Base-by-base conservation (phyloP, 345 rosid genomes). In the Hibiscus syriacus region DNA sequence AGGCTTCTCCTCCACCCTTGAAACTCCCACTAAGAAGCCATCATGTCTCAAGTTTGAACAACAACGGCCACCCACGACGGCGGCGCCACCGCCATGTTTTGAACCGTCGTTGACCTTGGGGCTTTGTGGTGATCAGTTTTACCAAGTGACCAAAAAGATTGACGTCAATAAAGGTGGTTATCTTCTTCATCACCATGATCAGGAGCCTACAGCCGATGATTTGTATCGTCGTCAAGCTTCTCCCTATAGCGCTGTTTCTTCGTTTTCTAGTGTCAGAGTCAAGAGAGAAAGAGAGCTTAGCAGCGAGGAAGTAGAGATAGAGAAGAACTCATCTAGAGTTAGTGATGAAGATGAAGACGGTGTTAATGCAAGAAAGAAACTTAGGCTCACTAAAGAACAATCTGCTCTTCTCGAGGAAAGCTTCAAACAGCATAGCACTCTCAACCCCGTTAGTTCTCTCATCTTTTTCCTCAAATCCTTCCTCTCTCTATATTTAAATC, bases 361-460 rank as follows among this genome's bases (percentile, higher is more conserved):
- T 36, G 73, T 76, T 67, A 87, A 85, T 78, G 86, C 91, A 1
- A 87, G 98, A 63, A 94, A 91, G 83, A 94, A 94, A 62, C 99
- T 94, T 59, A 76, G 99, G 62, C 96, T 94, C 69, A 84, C 92
- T 49, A 94, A 94, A 73, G 89, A 94, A 66, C 96, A 94, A 63
- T 91, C 98, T 50, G 96, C 92, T 79, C 86, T 94, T 65, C 83
- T 94, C 8, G 99, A 94, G 73, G 99, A 91, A 52, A 89, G 90
- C 85, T 94, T 94, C 84, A 94, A 94, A 77, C 92, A 85, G 39
- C 97, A 89, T 72, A 89, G 86, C 76, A 94, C 96, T 65, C 97
- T 94, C 74, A 91, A 94, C 75, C 99, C 99, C 43, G 99, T 94
- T 85, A 74, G 81, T 26, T 55, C 22, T 25, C 27, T 43, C 55